A percentile compares a stretch with the other conserved stretches of the same genome.
Evolutionary conservation across 176 grass and related monocot species (phyloP).

Genomic region (Phyllostachys edulis): DNA sequence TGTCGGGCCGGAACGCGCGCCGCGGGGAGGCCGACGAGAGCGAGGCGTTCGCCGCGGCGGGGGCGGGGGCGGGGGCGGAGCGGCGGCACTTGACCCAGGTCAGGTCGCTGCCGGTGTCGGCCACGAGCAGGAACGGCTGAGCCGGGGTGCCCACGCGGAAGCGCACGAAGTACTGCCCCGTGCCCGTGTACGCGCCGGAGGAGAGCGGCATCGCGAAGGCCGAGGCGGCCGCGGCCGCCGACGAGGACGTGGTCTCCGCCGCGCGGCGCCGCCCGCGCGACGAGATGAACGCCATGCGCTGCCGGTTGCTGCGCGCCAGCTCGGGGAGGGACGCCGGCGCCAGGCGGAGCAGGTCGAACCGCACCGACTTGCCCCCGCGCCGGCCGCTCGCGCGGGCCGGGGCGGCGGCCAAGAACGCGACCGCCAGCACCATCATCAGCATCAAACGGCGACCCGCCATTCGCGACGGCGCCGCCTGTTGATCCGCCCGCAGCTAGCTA

Average conservation of each 20-base stretch:
- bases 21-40: not conserved
- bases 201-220: slow-evolving; percentile 79
- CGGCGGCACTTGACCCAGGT: slow-evolving; percentile 88
- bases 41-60: not conserved
- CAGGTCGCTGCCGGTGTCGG: slow-evolving; percentile 97
- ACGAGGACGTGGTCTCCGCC: slow-evolving; percentile 15
- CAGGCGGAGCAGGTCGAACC: slow-evolving; percentile 35
- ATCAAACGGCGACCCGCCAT: slow-evolving; percentile 29
- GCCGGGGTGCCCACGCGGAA: slow-evolving; percentile 90
- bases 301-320: slow-evolving; percentile 21
- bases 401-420: not conserved
- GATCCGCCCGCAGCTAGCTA: not conserved
- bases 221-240: not conserved
- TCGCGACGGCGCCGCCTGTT: slow-evolving; percentile 12
- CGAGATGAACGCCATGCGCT: slow-evolving; percentile 31
- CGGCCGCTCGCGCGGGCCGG: not conserved
- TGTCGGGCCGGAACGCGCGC: slow-evolving; percentile 44
- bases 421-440: not conserved
- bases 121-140: slow-evolving; percentile 69
- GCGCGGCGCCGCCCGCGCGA: slow-evolving; percentile 28
- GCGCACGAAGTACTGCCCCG: slow-evolving; percentile 78
- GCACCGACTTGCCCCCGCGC: slow-evolving; percentile 8
- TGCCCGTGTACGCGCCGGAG: slow-evolving; percentile 70
- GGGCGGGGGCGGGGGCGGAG: not conserved
- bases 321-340: not conserved